Conservation (phyloP, 352 stramenopile genomes). For the Phytopythium boreale region DNA sequence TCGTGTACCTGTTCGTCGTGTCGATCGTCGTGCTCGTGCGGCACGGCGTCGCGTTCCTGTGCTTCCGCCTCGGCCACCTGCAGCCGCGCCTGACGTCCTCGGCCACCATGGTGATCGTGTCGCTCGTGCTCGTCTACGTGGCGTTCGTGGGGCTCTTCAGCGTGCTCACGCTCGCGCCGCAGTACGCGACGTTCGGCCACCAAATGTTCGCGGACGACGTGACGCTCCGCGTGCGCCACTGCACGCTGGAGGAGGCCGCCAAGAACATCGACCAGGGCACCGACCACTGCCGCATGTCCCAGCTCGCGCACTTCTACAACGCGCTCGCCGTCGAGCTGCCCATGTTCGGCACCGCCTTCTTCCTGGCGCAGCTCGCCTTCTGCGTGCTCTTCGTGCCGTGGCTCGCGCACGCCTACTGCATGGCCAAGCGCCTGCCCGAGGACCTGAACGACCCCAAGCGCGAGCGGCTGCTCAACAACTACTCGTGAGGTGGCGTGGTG, state of each 20-base stretch:
- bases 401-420: constrained; percentile 68
- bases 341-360: constrained; percentile 74
- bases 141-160: constrained; percentile 80
- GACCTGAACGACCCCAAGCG: constrained; percentile 62
- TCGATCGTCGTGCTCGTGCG: constrained; percentile 73
- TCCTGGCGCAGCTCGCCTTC: constrained; percentile 71
- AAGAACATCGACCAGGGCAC: constrained; percentile 29
- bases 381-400: constrained; percentile 75
- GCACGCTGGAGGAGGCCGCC: constrained; percentile 66
- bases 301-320: constrained; percentile 83
- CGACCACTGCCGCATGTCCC: constrained; percentile 66
- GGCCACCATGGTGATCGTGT: constrained; percentile 75
- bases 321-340: constrained; percentile 62
- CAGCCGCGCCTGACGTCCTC: constrained; percentile 69
- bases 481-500: constrained; percentile 27
- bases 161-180: constrained; percentile 73
- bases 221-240: constrained; percentile 43
- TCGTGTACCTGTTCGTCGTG: constrained; percentile 76
- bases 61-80: constrained; percentile 69
- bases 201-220: constrained; percentile 53
- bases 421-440: constrained; percentile 56
- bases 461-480: constrained; percentile 63
- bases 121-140: constrained; percentile 80
- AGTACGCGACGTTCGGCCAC: constrained; percentile 85
- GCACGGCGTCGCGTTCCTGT: constrained; percentile 76